Percentiles rank a stretch among this genome's conserved stretches.
Conservation (phyloP, 2,329 filamentous ascomycete species). For the Sclerotiophoma versabilis region DNA sequence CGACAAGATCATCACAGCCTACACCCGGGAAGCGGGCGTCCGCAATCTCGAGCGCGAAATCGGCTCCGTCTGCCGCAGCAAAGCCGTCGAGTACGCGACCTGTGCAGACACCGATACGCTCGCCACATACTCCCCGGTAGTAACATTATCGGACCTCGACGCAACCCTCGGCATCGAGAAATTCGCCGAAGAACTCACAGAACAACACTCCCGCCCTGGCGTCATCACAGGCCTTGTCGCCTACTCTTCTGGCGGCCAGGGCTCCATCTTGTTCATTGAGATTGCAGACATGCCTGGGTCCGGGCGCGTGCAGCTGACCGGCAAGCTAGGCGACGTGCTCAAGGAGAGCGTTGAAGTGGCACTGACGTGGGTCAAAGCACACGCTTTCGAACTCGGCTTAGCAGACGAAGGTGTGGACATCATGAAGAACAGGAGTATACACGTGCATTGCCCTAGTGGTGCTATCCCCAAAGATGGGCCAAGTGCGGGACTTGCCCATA, state of each 20-base stretch:
- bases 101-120: conserved; percentile 76
- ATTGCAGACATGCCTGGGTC: conserved; percentile 96
- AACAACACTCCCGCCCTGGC: conserved; percentile 80
- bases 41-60: conserved; percentile 96
- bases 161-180: conserved; percentile 90
- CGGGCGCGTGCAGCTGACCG: conserved; percentile 91
- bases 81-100: conserved; percentile 89
- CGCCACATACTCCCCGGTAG: conserved; percentile 71
- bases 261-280: conserved; percentile 97
- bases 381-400: conserved; percentile 88
- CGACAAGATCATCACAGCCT: conserved; percentile 93
- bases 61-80: conserved; percentile 86
- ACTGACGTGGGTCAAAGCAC: conserved; percentile 94
- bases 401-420: conserved; percentile 84
- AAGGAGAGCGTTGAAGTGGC: conserved; percentile 98
- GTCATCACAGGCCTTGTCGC: conserved; percentile 96
- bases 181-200: conserved; percentile 94
- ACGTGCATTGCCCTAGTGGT: conserved; percentile 94
- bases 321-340: conserved; percentile 93
- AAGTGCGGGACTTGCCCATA: conserved; percentile 88
- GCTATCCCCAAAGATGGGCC: conserved; percentile 93
- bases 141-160: conserved; percentile 84
- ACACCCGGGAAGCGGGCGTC: conserved; percentile 95
- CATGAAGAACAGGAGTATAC: conserved; percentile 92
- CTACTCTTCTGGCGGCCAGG: conserved; percentile 90